Evolutionary conservation across 1,284 basidiomycete genomes (phyloP), one percentile per base, ranked within the genome.

Genomic region (Leccinum fallax): DNA sequence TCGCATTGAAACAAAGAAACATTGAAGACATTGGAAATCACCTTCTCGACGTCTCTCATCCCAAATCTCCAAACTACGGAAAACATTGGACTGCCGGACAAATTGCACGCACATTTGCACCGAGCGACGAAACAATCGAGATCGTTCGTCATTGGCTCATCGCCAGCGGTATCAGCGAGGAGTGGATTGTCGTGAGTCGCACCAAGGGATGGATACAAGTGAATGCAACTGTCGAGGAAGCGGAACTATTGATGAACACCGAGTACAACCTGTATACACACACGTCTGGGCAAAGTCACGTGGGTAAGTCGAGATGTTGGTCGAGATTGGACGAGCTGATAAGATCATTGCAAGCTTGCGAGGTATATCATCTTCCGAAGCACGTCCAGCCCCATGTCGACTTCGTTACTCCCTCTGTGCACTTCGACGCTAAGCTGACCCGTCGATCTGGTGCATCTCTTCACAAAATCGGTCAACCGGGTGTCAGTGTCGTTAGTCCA

Each of bases 241-340:
- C 78, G 5, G 82, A 83, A 66, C 60, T 59, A 21, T 69, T 83
- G 21, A 69, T 83, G 57, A 66, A 71, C 24, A 74, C 81, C 8
- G 72, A 80, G 61, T 84, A 83, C 67, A 74, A 76, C 58, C 68
- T 80, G 16, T 83, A 80, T 60, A 71, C 64, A 4, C 80, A 82
- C 55, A 55, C 60, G 1, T 75, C 76, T 19, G 79, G 68, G 0
- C 59, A 43, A 9, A 64, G 73, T 51, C 73, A 76, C 53, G 59
- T 73, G n/a, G 74, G 71, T 72, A 55, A 66, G 73, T 61, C 2
- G 6, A 24, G 5, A 36, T 34, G 5, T 36, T 21, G 7, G 3
- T 52, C 16, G 36, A 0, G 5, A 40, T 28, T 3, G 3, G n/a
- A 26, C 13, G 28, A 76, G 2, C 24, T 78, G 76, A 65, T 46